Conservation (phyloP, 2,329 filamentous ascomycete genomes). For the Ophiostoma himal-ulmi region DNA sequence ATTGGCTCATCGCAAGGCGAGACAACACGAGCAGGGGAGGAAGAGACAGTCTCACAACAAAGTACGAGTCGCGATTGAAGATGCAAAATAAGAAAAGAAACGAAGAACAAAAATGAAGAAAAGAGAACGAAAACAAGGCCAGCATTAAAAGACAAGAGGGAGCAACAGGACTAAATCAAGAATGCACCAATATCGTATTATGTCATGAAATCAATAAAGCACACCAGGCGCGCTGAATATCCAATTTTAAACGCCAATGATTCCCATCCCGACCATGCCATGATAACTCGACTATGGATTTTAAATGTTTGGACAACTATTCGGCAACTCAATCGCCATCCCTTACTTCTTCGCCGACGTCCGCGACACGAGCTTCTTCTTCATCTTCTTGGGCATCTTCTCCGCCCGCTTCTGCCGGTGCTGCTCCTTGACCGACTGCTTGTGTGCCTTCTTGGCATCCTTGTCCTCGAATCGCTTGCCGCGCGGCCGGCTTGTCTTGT, state of each 20-base stretch:
- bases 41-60: background rate
- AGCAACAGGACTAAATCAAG: background rate
- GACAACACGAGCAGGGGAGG: background rate
- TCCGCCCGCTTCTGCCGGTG: constrained; percentile 89
- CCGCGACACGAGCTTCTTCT: constrained; percentile 74
- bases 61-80: background rate
- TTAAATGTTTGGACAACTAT: background rate
- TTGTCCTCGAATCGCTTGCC: constrained; percentile 89
- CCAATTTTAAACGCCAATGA: constrained; percentile 11
- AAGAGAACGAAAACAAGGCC: background rate
- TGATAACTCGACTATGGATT: background rate
- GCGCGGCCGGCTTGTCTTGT: constrained; percentile 47
- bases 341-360: constrained; percentile 35
- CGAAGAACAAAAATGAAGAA: background rate
- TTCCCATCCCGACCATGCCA: constrained; percentile 25
- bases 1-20: background rate
- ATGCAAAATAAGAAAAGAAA: background rate
- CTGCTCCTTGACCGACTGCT: constrained; percentile 86
- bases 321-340: background rate
- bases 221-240: background rate
- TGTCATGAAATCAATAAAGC: background rate
- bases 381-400: constrained; percentile 94
- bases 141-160: background rate
- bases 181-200: background rate
- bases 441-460: constrained; percentile 81